Evolutionary conservation across 139 green algal species (phyloP).

Genomic region (Trebouxia sp.): DNA sequence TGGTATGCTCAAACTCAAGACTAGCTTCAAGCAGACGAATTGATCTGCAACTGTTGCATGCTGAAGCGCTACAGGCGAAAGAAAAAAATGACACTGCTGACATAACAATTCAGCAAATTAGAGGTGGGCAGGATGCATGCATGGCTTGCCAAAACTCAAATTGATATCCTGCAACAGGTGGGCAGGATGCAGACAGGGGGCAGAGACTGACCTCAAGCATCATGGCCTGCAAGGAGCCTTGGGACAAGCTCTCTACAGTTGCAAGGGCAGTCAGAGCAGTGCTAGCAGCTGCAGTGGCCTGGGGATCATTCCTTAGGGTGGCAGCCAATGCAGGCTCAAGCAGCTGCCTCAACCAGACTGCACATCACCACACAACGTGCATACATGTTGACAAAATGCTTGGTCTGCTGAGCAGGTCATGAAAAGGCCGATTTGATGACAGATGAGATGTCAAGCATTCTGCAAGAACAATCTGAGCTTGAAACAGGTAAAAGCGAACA

Average conservation of each 20-base stretch:
- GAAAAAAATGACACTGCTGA: too few species aligned
- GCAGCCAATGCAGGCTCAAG: conserved; percentile 28
- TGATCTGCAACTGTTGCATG: too few species aligned
- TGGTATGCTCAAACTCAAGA: too few species aligned
- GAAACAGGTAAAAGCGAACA: too few species aligned
- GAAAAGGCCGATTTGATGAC: neutral
- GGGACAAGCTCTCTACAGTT: neutral
- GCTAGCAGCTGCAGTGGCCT: neutral
- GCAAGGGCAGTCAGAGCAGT: conserved; percentile 17
- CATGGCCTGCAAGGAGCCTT: conserved; percentile 12
- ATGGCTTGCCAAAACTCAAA: neutral
- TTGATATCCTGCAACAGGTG: neutral
- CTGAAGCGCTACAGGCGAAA: too few species aligned
- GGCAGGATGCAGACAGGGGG: neutral
- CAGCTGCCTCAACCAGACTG: conserved; percentile 2
- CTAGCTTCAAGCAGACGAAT: too few species aligned
- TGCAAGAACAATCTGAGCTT: neutral
- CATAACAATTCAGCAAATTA: neutral
- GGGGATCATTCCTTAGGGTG: neutral
- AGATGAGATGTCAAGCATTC: neutral
- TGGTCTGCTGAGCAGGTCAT: neutral
- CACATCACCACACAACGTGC: neutral
- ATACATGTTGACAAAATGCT: neutral
- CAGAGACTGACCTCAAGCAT: conserved; percentile 15
- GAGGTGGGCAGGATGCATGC: too few species aligned